phyloP scores from a whole-genome alignment of 1,139 yeast genomes.

The Komagataea norvegica region DNA sequence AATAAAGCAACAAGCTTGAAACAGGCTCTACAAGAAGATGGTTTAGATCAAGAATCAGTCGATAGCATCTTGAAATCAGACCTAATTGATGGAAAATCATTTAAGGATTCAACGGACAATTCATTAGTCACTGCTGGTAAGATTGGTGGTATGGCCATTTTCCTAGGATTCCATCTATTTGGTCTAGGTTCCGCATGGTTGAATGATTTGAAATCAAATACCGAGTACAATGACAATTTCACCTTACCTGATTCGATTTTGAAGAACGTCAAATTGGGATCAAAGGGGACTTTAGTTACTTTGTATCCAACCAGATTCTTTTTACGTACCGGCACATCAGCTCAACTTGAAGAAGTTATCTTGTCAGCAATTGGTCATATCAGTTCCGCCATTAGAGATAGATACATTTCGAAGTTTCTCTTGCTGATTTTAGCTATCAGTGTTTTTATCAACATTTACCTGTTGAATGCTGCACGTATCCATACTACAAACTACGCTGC shows the following conservation, averaged over 20 bases:
- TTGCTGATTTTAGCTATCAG: conserved; percentile 72
- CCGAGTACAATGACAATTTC: conserved; percentile 27
- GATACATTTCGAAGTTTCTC: conserved; percentile 71
- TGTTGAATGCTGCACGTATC: conserved; percentile 69
- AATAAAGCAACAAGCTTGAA: conserved; percentile 79
- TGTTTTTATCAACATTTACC: conserved; percentile 74
- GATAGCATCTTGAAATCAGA: conserved; percentile 52
- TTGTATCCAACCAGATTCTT: conserved; percentile 47
- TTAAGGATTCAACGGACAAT: conserved; percentile 28
- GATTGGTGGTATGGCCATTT: conserved; percentile 60
- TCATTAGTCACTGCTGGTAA: conserved; percentile 57
- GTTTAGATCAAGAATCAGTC: conserved; percentile 73
- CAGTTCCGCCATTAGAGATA: conserved; percentile 76
- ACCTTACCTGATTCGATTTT: conserved; percentile 39
- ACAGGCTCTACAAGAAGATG: conserved; percentile 90
- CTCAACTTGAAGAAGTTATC: conserved; percentile 62
- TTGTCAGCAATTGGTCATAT: conserved; percentile 50
- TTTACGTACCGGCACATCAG: conserved; percentile 60
- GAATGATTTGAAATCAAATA: conserved; percentile 42
- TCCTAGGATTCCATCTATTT: conserved; percentile 69
- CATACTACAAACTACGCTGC: conserved; percentile 33
- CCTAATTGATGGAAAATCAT: conserved; percentile 32
- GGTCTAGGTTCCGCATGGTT: conserved; percentile 75
- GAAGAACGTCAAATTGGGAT: conserved; percentile 31
- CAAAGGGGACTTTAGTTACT: conserved; percentile 22